A percentile compares a stretch with the other conserved stretches of the same genome.
phyloP scores from a whole-genome alignment of 139 green algal genomes.

The Coccomyxa sp. region DNA sequence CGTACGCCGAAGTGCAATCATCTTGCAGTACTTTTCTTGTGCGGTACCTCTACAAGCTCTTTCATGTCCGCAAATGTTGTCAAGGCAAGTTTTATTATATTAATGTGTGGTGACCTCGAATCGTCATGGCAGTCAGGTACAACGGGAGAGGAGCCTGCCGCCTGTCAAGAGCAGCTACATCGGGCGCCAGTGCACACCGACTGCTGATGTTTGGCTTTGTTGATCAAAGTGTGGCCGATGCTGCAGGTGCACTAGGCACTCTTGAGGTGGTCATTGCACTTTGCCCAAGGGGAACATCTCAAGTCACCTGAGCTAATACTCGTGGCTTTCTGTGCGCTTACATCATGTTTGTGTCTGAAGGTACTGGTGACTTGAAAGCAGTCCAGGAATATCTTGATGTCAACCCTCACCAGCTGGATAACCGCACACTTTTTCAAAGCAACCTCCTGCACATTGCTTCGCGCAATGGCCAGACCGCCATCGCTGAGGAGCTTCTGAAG shows the following conservation, averaged over 20 bases:
- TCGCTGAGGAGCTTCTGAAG: neutral
- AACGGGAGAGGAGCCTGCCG: too few relatives aligned
- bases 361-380: neutral
- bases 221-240: neutral
- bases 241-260: neutral
- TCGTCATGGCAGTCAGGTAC: too few relatives aligned
- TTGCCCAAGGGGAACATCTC: neutral
- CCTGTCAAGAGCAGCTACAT: too few relatives aligned
- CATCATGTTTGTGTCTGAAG: neutral
- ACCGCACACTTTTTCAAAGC: neutral
- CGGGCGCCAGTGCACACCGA: too few relatives aligned
- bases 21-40: too few relatives aligned
- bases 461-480: neutral
- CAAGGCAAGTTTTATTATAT: too few relatives aligned
- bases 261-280: neutral
- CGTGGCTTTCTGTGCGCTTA: neutral
- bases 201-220: conserved; percentile 1
- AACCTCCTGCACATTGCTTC: conserved; percentile 13
- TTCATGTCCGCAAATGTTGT: too few relatives aligned
- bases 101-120: too few relatives aligned
- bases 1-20: too few relatives aligned
- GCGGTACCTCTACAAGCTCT: too few relatives aligned
- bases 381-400: neutral
- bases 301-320: neutral
- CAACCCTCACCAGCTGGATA: neutral